Evolutionary conservation across 352 stramenopile genomes (phyloP), one percentile per base, ranked within the genome.

Genomic region (Discostella stelligera): DNA sequence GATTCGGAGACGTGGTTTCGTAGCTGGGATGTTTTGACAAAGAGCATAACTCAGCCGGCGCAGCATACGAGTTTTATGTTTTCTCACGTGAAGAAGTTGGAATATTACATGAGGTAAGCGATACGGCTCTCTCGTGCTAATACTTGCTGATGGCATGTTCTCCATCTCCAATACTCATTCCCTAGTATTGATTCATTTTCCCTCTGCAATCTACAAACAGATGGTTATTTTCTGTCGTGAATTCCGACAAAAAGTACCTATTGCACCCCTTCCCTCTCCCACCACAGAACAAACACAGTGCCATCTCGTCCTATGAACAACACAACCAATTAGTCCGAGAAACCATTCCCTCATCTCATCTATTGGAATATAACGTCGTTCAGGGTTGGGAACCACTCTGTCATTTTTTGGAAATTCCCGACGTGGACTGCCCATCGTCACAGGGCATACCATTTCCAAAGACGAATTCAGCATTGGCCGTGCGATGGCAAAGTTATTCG

Each of bases 331-430:
- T 39, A 54, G 74, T 90, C 13, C 68, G 81, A 0, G 52, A 77
- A 49, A 56, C 77, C 14, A 87, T 91, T 48, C 86, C 86, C 20
- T 21, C 74, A 3, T 64, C 82, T 63, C 74, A 74, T 54, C 62
- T 91, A 10, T 70, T 91, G 44, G 81, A 90, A 64, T 91, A 88
- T 48, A 84, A 85, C 62, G 83, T 91, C 6, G 81, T 82, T 53
- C 32, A 90, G 37, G 86, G 83, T 50, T 91, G 83, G 83, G 69
- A 85, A 46, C 86, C 86, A 37, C 53, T 91, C 0, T 91, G 86
- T 44, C 11, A 77, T 23, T 91, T 91, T 74, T 69, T 91, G 37
- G 74, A 90, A 32, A 82, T 90, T 59, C 16, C 58, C 1, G 32
- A 62, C 2, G 20, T 32, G 0, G 23, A 78, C 20, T 90, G 85